Conservation (phyloP, 169 alveolate genomes). For the Prorocentrum cordatum region DNA sequence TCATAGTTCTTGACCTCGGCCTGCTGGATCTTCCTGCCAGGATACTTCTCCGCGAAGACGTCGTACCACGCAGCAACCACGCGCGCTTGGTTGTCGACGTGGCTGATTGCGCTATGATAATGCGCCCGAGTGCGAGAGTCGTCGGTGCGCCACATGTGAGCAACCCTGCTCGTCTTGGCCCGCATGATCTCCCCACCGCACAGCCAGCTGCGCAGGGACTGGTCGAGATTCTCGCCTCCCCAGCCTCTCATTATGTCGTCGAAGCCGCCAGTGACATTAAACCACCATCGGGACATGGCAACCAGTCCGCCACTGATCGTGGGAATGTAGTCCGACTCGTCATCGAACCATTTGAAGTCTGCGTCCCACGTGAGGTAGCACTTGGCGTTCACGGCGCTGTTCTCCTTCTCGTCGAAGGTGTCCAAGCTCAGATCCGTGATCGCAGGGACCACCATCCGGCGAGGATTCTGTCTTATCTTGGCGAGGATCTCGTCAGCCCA, state of each 20-base stretch:
- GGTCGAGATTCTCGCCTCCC: conserved; percentile 78
- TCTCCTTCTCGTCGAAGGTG: conserved; percentile 59
- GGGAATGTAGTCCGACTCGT: conserved; percentile 32
- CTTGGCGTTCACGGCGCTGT: conserved; percentile 71
- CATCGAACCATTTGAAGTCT: conserved; percentile 75
- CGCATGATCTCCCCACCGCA: conserved; percentile 76
- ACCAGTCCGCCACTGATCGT: conserved; percentile 30
- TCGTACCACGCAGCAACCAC: no score
- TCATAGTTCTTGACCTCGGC: no score
- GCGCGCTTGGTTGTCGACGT: no score
- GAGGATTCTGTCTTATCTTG: neutral
- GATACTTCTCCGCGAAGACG: no score
- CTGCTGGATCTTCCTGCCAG: no score
- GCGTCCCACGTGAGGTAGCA: conserved; percentile 75
- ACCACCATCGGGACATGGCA: conserved; percentile 74
- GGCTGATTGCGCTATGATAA: no score
- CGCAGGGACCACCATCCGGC: conserved; percentile 73
- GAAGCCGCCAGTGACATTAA: conserved; percentile 74
- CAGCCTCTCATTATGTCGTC: conserved; percentile 73
- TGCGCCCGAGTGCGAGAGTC: no score
- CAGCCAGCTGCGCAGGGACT: conserved; percentile 76
- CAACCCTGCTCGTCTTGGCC: conserved; percentile 62
- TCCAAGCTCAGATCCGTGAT: conserved; percentile 75
- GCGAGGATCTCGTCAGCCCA: conserved; percentile 52
- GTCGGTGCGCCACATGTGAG: conserved; percentile 72